Evolutionary conservation across 2,329 filamentous ascomycete species (phyloP).

Genomic region (Trichoderma sp.): DNA sequence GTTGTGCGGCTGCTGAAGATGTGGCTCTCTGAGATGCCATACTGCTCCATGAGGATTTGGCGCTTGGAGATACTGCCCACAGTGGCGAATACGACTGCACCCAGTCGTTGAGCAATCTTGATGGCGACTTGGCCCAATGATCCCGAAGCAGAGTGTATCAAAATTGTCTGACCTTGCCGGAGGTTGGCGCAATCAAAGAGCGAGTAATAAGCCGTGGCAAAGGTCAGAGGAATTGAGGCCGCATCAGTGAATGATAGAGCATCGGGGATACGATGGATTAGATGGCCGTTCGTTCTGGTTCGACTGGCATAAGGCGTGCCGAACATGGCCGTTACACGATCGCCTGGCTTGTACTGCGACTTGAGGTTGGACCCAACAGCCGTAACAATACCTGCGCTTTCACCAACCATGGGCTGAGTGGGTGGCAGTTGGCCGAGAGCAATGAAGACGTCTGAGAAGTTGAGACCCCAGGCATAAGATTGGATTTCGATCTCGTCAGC

Average conservation of each 20-base stretch:
- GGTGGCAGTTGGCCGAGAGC: conserved; percentile 33
- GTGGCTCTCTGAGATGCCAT: conserved; percentile 1
- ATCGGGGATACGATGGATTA: background rate
- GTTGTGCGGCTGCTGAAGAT: conserved; percentile 10
- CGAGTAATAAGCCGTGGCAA: conserved; percentile 23
- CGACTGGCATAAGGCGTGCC: conserved; percentile 10
- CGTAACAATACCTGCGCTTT: conserved; percentile 33
- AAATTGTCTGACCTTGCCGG: conserved; percentile 22
- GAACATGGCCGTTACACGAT: conserved; percentile 5
- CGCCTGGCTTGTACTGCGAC: conserved; percentile 24
- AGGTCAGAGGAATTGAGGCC: conserved; percentile 8
- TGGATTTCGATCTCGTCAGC: conserved; percentile 22
- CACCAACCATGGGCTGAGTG: conserved; percentile 30
- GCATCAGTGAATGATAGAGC: background rate
- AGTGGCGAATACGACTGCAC: background rate
- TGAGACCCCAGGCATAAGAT: conserved; percentile 28
- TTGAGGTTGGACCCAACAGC: conserved; percentile 30
- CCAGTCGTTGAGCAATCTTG: conserved; percentile 30
- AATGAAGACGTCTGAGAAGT: conserved; percentile 38
- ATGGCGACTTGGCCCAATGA: conserved; percentile 37
- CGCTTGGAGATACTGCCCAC: background rate
- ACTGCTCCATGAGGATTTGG: background rate
- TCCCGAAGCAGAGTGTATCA: conserved; percentile 27
- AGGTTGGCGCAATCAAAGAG: conserved; percentile 25
- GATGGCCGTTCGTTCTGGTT: background rate